Evolutionary conservation across 176 grass and related monocot species (phyloP), one percentile per base, ranked within the genome.

Genomic region (Guadua angustifolia): DNA sequence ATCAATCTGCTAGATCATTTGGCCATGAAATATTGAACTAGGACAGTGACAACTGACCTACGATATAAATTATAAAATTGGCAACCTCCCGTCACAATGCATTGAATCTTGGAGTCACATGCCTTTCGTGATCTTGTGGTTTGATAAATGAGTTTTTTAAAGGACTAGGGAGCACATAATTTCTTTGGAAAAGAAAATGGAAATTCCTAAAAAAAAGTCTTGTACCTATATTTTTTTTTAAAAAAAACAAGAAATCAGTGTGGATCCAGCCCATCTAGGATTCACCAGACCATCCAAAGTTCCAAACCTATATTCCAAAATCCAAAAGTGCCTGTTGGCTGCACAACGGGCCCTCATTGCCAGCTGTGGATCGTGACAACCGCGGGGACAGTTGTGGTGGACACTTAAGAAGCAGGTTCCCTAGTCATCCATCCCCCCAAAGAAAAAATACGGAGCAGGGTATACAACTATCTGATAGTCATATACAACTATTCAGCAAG

Each of bases 11-110:
- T 71, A 24, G 12, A 78, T 45, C 35, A 75, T 40, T 32, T 74
- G 32, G n/a, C 6, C 15, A 29, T 82, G 26, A 49, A 69, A 61
- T 77, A 43, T 71, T 50, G 25, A 71, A 22, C 22, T 12, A 9
- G 21, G 64, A 52, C 7, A 0, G 0, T 17, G 8, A 33, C 25
- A 49, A 43, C 16, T 50, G 52, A 33, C 5, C 19, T 19, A 33
- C 45, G 0, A 66, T 75, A 12, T 65, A 9, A 82, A 76, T 39
- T 46, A 25, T 47, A 81, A 47, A 35, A 9, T 87, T 50, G 8
- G 64, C 0, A 59, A 69, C 6, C 35, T 13, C 7, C 46, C 22
- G 44, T 86, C 26, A 13, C 2, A 36, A 15, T 13, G 40, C 66
- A 70, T 69, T 56, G 6, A 17, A 55, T 72, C 13, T 6, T 49